Conservation (phyloP, 768 basidiomycete species). For the Suillus subaureus region DNA sequence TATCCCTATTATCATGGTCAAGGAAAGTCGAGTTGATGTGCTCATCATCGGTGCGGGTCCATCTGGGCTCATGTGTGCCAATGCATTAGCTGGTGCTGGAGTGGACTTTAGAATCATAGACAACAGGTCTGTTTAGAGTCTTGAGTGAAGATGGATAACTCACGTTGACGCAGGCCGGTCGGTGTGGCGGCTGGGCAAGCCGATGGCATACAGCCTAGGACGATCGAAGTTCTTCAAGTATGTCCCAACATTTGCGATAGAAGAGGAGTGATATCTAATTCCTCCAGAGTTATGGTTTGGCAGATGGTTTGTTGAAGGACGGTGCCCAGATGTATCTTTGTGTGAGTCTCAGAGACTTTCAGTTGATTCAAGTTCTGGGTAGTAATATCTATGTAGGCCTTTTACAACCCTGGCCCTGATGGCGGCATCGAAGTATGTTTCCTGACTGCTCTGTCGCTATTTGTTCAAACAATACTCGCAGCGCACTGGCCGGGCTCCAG, state of each 20-base stretch:
- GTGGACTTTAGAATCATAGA: conserved; percentile 50
- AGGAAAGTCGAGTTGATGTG: conserved; percentile 43
- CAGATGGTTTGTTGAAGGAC: conserved; percentile 60
- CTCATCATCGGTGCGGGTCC: conserved; percentile 53
- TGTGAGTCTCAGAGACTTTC: conserved; percentile 41
- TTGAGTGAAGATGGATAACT: neutral
- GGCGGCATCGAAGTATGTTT: conserved; percentile 62
- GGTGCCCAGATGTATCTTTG: conserved; percentile 72
- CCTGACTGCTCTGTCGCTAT: neutral
- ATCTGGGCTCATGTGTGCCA: conserved; percentile 69
- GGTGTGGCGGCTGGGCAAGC: conserved; percentile 52
- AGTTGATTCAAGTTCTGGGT: neutral
- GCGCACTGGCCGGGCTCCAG: conserved; percentile 64
- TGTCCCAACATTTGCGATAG: conserved; percentile 1
- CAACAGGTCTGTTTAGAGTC: conserved; percentile 35
- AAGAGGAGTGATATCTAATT: neutral
- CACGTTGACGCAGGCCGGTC: conserved; percentile 32
- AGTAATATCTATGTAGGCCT: conserved; percentile 48
- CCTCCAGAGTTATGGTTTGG: conserved; percentile 74
- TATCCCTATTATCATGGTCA: conserved; percentile 19
- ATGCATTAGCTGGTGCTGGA: conserved; percentile 49
- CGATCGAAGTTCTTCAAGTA: conserved; percentile 56
- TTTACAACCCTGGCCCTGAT: conserved; percentile 65
- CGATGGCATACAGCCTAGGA: conserved; percentile 58
- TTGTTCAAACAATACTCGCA: conserved; percentile 27